Percentiles rank a stretch among this genome's conserved stretches.
Evolutionary conservation across 2,329 filamentous ascomycete species (phyloP).

Genomic region (Cytospora piceae): DNA sequence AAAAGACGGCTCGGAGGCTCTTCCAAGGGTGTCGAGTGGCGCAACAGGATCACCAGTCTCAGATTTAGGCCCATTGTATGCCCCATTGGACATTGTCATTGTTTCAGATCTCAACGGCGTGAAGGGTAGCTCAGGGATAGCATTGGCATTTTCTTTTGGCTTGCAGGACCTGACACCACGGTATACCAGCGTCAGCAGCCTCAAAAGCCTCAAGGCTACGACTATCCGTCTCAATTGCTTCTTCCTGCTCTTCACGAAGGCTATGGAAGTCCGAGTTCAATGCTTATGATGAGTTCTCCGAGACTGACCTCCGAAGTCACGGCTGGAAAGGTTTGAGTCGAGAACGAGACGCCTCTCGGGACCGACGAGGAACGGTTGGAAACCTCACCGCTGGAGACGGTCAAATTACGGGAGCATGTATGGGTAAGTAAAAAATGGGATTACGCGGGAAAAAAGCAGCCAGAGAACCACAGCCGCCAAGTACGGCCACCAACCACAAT

Average conservation of each 20-base stretch:
- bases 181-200: constrained; percentile 13
- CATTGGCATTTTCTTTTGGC: not conserved
- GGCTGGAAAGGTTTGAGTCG: not conserved
- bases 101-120: constrained; percentile 2
- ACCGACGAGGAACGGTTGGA: constrained; percentile 4
- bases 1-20: not conserved
- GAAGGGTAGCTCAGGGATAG: not conserved
- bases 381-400: constrained; percentile 1
- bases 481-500: not conserved
- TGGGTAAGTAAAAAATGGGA: not conserved
- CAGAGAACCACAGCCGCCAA: not conserved
- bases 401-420: not conserved
- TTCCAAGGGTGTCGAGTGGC: not conserved
- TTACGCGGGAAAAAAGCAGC: not conserved
- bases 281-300: not conserved
- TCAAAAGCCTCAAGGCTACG: constrained; percentile 8
- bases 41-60: constrained; percentile 4
- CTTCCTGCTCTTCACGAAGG: not conserved
- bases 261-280: not conserved
- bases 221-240: not conserved
- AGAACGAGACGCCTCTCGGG: constrained; percentile 6
- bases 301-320: constrained; percentile 8
- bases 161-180: constrained; percentile 23
- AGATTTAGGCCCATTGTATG: constrained; percentile 4
- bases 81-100: constrained; percentile 9